Evolutionary conservation across 495 filamentous ascomycete species (phyloP).

Genomic region (Penicillium longicatenatum): DNA sequence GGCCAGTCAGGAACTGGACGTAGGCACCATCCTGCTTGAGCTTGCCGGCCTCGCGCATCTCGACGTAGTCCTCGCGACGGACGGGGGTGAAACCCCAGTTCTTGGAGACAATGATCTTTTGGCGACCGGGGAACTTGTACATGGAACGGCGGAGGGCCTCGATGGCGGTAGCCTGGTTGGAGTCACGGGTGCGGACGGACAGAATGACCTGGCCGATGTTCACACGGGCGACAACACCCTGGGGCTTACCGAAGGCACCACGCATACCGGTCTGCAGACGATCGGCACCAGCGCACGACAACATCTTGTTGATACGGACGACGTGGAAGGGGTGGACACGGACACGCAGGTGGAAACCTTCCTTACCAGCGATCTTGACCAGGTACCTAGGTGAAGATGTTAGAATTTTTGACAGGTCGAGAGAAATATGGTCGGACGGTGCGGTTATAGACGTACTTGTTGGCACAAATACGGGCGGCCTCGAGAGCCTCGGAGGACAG

Average conservation of each 20-base stretch:
- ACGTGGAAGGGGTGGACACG: conserved; percentile 99
- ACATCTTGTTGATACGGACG: conserved; percentile 99
- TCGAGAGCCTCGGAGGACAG: conserved; percentile 98
- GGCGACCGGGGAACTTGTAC: conserved; percentile 99
- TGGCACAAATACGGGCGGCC: conserved; percentile 98
- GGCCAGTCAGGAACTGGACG: conserved; percentile 94
- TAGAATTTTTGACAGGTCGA: conserved; percentile 10
- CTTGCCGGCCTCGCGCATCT: conserved; percentile 85
- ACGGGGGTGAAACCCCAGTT: conserved; percentile 99
- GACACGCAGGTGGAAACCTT: conserved; percentile 98
- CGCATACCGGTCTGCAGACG: conserved; percentile 99
- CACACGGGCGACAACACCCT: conserved; percentile 96
- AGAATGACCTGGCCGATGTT: conserved; percentile 99
- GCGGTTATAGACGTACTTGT: conserved; percentile 66
- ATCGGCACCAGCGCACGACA: conserved; percentile 99
- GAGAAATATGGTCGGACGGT: background rate
- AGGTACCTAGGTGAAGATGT: conserved; percentile 63
- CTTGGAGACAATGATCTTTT: conserved; percentile 99
- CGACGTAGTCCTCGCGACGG: conserved; percentile 92
- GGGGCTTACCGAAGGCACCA: conserved; percentile 99
- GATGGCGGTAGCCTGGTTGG: conserved; percentile 87
- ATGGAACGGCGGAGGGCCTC: conserved; percentile 97
- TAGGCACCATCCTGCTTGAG: conserved; percentile 97
- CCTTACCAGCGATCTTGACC: conserved; percentile 96
- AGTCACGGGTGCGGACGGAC: conserved; percentile 92